phyloP scores from a whole-genome alignment of 2,329 filamentous ascomycete species.

The Fusarium circinatum region DNA sequence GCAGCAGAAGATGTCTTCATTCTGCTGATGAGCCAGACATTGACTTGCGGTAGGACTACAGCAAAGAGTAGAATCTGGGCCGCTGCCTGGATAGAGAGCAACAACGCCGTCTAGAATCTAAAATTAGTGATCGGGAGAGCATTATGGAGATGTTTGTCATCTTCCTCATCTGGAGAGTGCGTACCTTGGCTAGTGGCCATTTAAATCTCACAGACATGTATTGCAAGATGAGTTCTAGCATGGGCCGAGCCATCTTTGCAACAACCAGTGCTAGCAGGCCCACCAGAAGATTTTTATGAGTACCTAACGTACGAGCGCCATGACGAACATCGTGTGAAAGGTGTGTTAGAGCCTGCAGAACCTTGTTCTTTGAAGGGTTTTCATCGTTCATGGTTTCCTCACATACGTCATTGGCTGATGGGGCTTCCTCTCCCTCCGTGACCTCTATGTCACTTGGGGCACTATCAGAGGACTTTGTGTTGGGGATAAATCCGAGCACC shows the following conservation, averaged over 20 bases:
- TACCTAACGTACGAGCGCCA: background rate
- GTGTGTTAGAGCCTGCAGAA: background rate
- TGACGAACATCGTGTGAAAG: background rate
- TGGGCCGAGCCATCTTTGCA: background rate
- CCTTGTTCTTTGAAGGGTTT: background rate
- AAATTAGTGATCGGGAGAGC: background rate
- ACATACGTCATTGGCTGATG: background rate
- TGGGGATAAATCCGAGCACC: background rate
- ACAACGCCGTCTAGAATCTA: background rate
- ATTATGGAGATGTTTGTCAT: background rate
- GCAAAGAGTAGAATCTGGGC: background rate
- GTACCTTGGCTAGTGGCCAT: background rate
- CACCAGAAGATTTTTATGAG: background rate
- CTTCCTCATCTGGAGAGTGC: too few relatives aligned
- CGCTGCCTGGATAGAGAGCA: background rate
- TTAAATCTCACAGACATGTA: conserved; percentile 7
- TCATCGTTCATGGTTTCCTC: background rate
- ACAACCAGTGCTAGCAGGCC: background rate
- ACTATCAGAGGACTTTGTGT: background rate
- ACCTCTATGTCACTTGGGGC: background rate
- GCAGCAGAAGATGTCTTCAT: background rate
- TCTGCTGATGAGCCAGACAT: background rate
- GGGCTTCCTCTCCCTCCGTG: background rate
- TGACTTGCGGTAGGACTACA: background rate
- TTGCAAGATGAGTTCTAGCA: background rate